Evolutionary conservation across 805 yeast species (phyloP), one percentile per base, ranked within the genome.

Genomic region (Barnettozyma pratensis): DNA sequence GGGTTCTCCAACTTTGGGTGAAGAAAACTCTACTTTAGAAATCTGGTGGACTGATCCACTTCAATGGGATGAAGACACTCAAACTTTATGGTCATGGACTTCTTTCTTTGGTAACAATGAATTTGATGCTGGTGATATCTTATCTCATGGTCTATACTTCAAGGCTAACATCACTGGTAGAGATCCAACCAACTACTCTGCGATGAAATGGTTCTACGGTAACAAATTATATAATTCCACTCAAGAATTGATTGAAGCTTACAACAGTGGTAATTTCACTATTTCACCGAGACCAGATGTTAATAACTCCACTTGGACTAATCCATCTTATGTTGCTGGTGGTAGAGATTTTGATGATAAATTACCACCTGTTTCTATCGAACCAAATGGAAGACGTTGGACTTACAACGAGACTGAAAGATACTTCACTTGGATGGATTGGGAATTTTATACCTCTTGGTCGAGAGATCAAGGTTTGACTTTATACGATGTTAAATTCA

Each of bases 361-460:
- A 38, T 39, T 51, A 8, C 52, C 63, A 3, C 65, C 65, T 42
- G 45, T 55, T 25, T 8, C 44, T 1, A 37, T 61, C 39, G 64
- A 61, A 41, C 63, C 64, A 30, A 51, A 59, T 39, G 65, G 65
- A 34, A 55, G 64, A 39, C 55, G 65, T 43, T 61, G 65, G 65
- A 47, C 45, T 19, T 58, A 41, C 48, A 51, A 50, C 19, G 64
- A 59, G 44, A 31, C 37, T 6, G 64, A 61, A 31, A 54, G 63
- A 50, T 61, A 58, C 49, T 61, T 61, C 53, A 54, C 58, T 8
- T 60, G 65, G 65, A 58, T 61, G 63, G 64, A 59, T 44, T 61
- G 65, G 65, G 59, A 56, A 46, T 58, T 61, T 46, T 61, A 49
- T 32, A 44, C 52, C 35, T 53, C 61, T 3, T 61, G 64, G 63